phyloP scores from a whole-genome alignment of 2,329 filamentous ascomycete species.

The Diaporthe citrichinensis region DNA sequence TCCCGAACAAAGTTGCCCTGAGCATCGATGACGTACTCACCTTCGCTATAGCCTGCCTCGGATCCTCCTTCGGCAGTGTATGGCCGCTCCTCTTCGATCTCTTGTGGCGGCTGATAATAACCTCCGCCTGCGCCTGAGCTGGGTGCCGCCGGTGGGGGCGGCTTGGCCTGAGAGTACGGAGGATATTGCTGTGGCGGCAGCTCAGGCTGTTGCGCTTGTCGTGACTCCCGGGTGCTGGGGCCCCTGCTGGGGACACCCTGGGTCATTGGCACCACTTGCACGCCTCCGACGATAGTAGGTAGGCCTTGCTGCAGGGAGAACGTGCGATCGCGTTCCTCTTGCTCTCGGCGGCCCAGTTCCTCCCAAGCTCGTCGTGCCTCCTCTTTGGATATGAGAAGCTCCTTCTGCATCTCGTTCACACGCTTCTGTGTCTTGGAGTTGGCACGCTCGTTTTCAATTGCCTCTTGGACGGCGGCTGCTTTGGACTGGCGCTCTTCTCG shows the following conservation, averaged over 20 bases:
- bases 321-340: constrained; percentile 91
- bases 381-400: constrained; percentile 94
- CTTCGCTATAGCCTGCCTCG: constrained; percentile 76
- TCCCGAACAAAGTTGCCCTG: constrained; percentile 74
- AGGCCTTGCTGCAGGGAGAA: constrained; percentile 88
- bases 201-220: constrained; percentile 47
- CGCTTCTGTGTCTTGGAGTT: constrained; percentile 80
- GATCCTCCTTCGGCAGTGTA: constrained; percentile 65
- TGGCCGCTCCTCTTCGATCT: constrained; percentile 57
- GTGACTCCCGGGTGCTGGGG: constrained; percentile 58
- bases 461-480: constrained; percentile 75
- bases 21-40: constrained; percentile 78
- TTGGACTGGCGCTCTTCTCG: constrained; percentile 80
- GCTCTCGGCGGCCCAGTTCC: constrained; percentile 91
- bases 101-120: constrained; percentile 62
- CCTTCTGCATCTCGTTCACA: constrained; percentile 91
- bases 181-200: constrained; percentile 44
- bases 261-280: constrained; percentile 95
- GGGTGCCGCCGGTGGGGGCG: constrained; percentile 53
- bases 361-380: constrained; percentile 97
- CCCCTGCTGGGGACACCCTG: constrained; percentile 74
- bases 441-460: constrained; percentile 77
- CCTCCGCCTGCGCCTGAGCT: constrained; percentile 52
- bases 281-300: constrained; percentile 90
- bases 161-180: constrained; percentile 48